Conservation (phyloP, 129 eudicot species). For the Escallonia rubra region DNA sequence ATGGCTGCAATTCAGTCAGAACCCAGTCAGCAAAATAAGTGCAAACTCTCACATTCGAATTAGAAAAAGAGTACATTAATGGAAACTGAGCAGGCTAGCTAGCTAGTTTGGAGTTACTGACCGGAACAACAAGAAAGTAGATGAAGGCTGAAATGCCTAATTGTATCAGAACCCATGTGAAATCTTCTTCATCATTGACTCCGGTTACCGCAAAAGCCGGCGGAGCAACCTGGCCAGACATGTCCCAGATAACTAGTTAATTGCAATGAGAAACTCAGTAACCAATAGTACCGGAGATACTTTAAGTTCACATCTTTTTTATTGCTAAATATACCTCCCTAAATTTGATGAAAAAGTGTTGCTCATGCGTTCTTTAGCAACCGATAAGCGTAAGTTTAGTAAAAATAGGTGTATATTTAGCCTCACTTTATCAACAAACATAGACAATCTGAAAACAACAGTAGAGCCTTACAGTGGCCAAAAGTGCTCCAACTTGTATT, state of each 20-base stretch:
- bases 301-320: neutral
- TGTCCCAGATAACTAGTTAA: no score
- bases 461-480: slow-evolving; percentile 41
- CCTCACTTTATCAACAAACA: neutral
- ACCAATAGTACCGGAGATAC: no score
- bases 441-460: neutral
- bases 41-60: neutral
- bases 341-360: neutral
- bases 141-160: slow-evolving; percentile 63
- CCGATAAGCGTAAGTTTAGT: no score
- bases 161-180: slow-evolving; percentile 46
- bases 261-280: no score
- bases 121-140: slow-evolving; percentile 74
- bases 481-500: slow-evolving; percentile 57
- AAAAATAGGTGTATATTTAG: no score
- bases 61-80: no score
- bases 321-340: neutral
- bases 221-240: slow-evolving; percentile 35
- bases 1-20: slow-evolving; percentile 52
- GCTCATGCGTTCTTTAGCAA: no score
- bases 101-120: slow-evolving; percentile 24
- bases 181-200: slow-evolving; percentile 63
- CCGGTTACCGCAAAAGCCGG: slow-evolving; percentile 86
- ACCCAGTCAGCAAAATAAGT: neutral
- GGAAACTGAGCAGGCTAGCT: no score